Conservation (phyloP, 306 rosid genomes). For the Malus orientalis region DNA sequence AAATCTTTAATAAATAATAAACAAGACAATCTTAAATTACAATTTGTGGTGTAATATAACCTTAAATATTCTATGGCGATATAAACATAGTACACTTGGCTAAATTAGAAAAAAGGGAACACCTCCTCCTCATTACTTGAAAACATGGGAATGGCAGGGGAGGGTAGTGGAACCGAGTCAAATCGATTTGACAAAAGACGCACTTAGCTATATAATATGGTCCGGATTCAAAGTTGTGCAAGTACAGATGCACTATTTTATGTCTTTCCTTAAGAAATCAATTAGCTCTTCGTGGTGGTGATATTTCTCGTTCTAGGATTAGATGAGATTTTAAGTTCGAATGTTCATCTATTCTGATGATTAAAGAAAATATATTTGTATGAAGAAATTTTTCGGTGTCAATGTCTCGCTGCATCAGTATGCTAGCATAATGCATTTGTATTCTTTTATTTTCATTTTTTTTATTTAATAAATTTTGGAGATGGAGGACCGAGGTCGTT, state of each 20-base stretch:
- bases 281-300: no score
- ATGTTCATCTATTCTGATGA: no score
- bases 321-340: background rate
- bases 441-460: no score
- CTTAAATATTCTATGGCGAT: background rate
- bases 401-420: no score
- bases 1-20: no score
- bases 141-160: background rate
- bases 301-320: background rate
- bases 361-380: no score
- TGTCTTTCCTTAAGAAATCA: background rate
- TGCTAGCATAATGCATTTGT: no score
- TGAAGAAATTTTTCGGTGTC: no score
- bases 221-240: background rate
- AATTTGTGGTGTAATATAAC: background rate
- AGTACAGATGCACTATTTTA: background rate
- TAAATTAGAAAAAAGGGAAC: background rate
- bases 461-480: no score
- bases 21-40: background rate
- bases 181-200: background rate
- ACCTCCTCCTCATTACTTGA: background rate
- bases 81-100: background rate
- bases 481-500: no score
- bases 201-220: background rate
- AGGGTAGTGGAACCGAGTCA: background rate